Conservation (phyloP, 169 alveolate species). For the Perkinsus chesapeaki region DNA sequence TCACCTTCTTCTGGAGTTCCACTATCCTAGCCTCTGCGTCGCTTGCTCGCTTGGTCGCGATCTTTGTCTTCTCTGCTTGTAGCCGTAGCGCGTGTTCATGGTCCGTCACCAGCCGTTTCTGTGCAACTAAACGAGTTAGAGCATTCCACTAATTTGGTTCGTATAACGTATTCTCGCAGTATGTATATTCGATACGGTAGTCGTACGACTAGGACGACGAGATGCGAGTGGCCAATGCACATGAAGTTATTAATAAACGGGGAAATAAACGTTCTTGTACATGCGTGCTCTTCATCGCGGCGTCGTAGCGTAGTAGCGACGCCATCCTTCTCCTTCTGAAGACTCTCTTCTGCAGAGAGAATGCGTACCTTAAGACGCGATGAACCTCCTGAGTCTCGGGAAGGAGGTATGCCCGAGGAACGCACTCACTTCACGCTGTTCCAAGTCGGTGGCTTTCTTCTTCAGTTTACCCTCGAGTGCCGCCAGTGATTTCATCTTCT, state of each 20-base stretch:
- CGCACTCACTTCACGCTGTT: not conserved
- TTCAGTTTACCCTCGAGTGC: not conserved
- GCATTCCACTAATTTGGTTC: too few species aligned
- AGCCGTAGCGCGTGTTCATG: not conserved
- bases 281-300: not conserved
- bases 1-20: not conserved
- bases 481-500: not conserved
- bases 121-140: not conserved
- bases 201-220: too few species aligned
- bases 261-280: not conserved
- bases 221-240: too few species aligned
- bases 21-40: not conserved
- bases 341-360: not conserved
- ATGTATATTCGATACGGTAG: too few species aligned
- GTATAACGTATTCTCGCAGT: too few species aligned
- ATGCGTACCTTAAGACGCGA: not conserved
- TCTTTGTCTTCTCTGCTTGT: not conserved
- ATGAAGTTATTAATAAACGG: too few species aligned
- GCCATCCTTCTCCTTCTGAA: not conserved
- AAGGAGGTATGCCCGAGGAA: not conserved
- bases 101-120: not conserved
- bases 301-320: not conserved
- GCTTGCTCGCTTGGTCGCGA: not conserved
- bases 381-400: not conserved
- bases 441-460: not conserved